Percentiles rank a stretch among this genome's conserved stretches.
Conservation (phyloP, 805 yeast species). For the Pichia insulana region DNA sequence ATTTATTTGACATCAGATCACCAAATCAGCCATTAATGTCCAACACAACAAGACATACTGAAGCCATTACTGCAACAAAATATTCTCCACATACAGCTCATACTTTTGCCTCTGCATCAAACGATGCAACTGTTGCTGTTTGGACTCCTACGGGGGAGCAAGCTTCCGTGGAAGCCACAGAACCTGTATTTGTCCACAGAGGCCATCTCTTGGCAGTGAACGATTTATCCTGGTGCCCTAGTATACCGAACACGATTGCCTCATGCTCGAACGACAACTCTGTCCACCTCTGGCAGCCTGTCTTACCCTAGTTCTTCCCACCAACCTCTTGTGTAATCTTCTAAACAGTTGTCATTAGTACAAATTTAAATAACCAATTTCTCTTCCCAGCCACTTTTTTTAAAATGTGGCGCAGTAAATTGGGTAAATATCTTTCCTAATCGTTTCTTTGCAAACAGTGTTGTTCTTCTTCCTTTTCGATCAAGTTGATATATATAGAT, state of each 20-base stretch:
- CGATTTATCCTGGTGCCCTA: constrained; percentile 76
- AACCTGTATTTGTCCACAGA: constrained; percentile 56
- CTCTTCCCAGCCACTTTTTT: too few relatives aligned
- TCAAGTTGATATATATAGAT: too few relatives aligned
- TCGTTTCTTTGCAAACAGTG: too few relatives aligned
- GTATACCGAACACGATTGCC: constrained; percentile 60
- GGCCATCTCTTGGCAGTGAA: constrained; percentile 87
- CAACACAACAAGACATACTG: constrained; percentile 34
- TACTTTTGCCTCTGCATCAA: constrained; percentile 58
- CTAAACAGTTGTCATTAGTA: too few relatives aligned
- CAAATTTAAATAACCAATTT: too few relatives aligned
- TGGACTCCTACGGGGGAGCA: constrained; percentile 35
- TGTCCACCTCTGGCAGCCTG: constrained; percentile 79
- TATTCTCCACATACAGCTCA: constrained; percentile 60
- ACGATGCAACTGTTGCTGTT: constrained; percentile 52
- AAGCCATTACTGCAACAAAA: constrained; percentile 52
- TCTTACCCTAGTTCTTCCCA: background rate
- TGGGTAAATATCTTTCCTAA: background rate
- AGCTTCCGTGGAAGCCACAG: constrained; percentile 2
- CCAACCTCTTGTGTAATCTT: too few relatives aligned
- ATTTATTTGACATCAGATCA: constrained; percentile 59
- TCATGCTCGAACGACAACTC: constrained; percentile 82
- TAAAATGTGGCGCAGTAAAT: too few relatives aligned
- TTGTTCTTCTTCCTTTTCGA: too few relatives aligned
- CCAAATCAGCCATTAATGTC: constrained; percentile 24